Conservation (phyloP, 169 alveolate genomes). For the Miamiensis avidus region DNA sequence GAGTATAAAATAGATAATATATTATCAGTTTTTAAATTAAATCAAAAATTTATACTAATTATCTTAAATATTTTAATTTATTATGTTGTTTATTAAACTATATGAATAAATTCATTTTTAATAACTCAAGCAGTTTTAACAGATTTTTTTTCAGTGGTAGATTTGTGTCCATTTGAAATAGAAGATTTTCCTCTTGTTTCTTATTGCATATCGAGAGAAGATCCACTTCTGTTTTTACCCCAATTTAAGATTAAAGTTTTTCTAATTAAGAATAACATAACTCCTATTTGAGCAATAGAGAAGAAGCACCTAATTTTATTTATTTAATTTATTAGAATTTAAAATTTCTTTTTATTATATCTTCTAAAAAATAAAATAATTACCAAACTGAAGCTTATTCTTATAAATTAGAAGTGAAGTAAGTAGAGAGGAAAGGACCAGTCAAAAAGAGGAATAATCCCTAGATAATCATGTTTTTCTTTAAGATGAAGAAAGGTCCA, state of each 20-base stretch:
- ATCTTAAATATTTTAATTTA: too few relatives aligned
- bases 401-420: background rate
- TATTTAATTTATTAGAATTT: too few relatives aligned
- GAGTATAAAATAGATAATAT: too few relatives aligned
- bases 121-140: background rate
- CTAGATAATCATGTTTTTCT: background rate
- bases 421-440: background rate
- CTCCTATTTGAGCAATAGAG: background rate
- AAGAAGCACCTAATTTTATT: background rate
- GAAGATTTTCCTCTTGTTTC: too few relatives aligned
- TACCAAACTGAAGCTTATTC: background rate
- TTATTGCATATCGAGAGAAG: too few relatives aligned
- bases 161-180: background rate
- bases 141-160: background rate
- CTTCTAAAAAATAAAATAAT: too few relatives aligned
- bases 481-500: background rate
- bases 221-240: background rate
- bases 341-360: too few relatives aligned
- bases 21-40: too few relatives aligned
- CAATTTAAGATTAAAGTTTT: background rate
- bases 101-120: too few relatives aligned
- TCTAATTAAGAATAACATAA: background rate
- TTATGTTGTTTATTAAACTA: too few relatives aligned
- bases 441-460: background rate
- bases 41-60: too few relatives aligned